Conservation (phyloP, 2,329 filamentous ascomycete species). For the Claviceps arundinis region DNA sequence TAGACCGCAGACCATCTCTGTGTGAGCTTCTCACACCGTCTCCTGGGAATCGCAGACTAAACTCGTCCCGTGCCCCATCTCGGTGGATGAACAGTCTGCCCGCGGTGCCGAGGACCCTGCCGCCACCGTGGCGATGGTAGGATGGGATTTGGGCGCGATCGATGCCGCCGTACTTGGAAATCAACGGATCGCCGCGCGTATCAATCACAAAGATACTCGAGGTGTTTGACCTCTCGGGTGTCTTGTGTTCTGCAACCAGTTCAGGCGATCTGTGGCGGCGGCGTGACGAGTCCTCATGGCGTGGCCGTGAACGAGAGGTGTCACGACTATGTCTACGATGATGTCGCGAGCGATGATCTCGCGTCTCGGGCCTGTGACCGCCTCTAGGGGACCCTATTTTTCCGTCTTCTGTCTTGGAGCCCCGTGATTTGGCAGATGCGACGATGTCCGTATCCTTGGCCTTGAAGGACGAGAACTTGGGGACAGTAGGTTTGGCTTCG, state of each 20-base stretch:
- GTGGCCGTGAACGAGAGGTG: neutral
- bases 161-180: constrained; percentile 54
- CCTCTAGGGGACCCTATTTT: constrained; percentile 6
- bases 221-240: neutral
- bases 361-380: constrained; percentile 5
- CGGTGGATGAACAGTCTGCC: constrained; percentile 52
- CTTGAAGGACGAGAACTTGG: constrained; percentile 66
- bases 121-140: constrained; percentile 57
- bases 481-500: constrained; percentile 20
- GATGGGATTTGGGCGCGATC: constrained; percentile 58
- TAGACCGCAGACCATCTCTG: constrained; percentile 33
- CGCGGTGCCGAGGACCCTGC: constrained; percentile 55
- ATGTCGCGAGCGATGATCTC: constrained; percentile 4
- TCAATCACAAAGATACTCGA: constrained; percentile 47
- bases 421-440: constrained; percentile 21
- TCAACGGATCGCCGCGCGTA: constrained; percentile 61
- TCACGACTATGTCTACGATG: neutral
- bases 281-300: neutral
- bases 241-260: constrained; percentile 1
- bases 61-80: constrained; percentile 43
- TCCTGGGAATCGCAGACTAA: constrained; percentile 32
- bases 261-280: neutral
- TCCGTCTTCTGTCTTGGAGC: constrained; percentile 6
- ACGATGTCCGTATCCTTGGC: constrained; percentile 21
- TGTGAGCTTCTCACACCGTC: constrained; percentile 25